Conservation (phyloP, 352 stramenopile genomes). For the Pythium apleroticum region DNA sequence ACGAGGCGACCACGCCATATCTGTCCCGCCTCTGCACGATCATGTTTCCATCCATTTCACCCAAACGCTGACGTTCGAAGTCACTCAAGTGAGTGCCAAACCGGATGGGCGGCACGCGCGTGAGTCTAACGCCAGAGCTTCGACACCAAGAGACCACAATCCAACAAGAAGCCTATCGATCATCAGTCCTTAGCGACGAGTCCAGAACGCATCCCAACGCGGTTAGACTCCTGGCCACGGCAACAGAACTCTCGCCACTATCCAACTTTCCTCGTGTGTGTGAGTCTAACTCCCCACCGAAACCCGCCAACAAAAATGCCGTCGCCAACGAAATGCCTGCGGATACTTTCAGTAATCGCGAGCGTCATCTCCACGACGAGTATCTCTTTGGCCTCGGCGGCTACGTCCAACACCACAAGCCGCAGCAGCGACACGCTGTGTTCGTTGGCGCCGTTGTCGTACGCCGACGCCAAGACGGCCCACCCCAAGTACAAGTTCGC, state of each 20-base stretch:
- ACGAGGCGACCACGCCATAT: not conserved
- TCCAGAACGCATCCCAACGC: too few species aligned
- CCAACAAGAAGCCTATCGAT: not conserved
- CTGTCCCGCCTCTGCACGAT: not conserved
- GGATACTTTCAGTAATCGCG: not conserved
- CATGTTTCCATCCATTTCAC: not conserved
- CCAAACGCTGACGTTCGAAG: not conserved
- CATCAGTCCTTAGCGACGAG: too few species aligned
- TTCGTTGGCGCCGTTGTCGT: constrained; percentile 45
- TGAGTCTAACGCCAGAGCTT: not conserved
- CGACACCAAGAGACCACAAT: not conserved
- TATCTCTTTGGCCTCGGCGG: not conserved
- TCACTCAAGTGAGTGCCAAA: not conserved
- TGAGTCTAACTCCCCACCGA: not conserved
- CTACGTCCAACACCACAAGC: not conserved
- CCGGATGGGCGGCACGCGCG: not conserved
- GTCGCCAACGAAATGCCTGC: not conserved
- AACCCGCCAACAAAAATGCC: not conserved
- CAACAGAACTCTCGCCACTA: not conserved
- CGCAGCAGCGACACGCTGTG: constrained; percentile 39
- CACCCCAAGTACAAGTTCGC: constrained; percentile 47
- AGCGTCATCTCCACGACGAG: not conserved
- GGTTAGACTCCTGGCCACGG: too few species aligned
- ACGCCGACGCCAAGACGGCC: constrained; percentile 37
- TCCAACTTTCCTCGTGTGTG: not conserved